Base-by-base conservation (phyloP, 2,329 filamentous ascomycete species). In the Mollisiaceae sp. region DNA sequence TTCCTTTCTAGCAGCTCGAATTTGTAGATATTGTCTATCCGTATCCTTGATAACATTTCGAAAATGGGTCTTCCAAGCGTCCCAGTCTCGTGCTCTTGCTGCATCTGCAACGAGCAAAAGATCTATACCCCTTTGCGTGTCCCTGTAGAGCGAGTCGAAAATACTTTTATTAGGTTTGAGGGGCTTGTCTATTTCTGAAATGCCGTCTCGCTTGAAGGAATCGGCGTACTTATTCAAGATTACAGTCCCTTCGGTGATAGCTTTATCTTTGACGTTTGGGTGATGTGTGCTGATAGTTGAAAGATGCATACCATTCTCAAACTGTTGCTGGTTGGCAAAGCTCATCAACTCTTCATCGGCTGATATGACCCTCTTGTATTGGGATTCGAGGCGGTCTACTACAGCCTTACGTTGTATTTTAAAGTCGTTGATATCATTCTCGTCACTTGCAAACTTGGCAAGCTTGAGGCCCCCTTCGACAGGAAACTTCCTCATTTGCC, bases 391-490 rank as follows among this genome's bases (percentile, higher is more conserved):
- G 12, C 43, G 62, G 11, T 54, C 36, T 3, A 65, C 4, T 8
- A 62, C 35, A 14, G 4, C 12, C 8, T 41, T 54, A 6, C 63
- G 52, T 20, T 32, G 36, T 2, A 18, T 18, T 36, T 55, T 62
- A 59, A 65, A 62, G 12, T 52, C 22, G 3, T 11, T 22, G 1
- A 62, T 12, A 41, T 54, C 38, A 14, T 54, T 55, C 5, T 52
- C 41, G 60, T 56, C 47, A 45, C 47, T 24, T 43, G 62, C 62
- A 27, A 18, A 59, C 15, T 60, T 56, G 2, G 62, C 57, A 24
- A 41, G 45, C 14, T 32, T 22, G 3, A 64, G 52, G 22, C 15
- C 50, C 24, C n/a, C 1, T 38, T 60, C 62, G 4, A 64, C 50
- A 4, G 47, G 50, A 60, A n/a, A n/a, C n/a, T n/a, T n/a, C n/a